Evolutionary conservation across 1,139 yeast genomes (phyloP), one percentile per base, ranked within the genome.

Genomic region (Diutina sp.): DNA sequence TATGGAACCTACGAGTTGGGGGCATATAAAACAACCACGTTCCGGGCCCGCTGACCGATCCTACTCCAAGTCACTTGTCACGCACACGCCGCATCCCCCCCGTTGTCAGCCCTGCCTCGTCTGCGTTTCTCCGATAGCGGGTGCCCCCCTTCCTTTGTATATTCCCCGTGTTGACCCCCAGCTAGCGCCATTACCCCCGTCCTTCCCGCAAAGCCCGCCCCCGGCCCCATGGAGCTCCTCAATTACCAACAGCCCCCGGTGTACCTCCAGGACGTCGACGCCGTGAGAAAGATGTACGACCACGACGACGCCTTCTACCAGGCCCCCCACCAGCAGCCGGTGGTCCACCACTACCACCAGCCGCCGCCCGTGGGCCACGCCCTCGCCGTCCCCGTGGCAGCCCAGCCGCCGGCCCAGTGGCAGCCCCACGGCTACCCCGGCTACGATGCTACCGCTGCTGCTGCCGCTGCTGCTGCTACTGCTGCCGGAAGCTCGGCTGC

Each of bases 191-290:
- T 21, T 21, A 21, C 25, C 25, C 25, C 25, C 25, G 25, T 21
- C 25, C 25, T 21, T 21, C 25, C 25, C 25, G 25, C 25, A 21
- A 21, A 21, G 25, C 25, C 25, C 25, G 25, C 25, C 25, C 2
- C 25, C 25, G 14, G 25, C 29, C 35, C 45, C 21, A 50, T 50
- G 53, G 53, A 50, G 45, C 53, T 50, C 32, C 53, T 50, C 35
- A 50, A 50, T 50, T 50, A 50, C 28, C 53, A 50, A 32, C 53
- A 30, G 16, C 41, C 53, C n/a, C 44, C 53, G 11, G 41, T 32
- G 21, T 50, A 50, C 28, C 53, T 38, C 21, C 53, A 30, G 53
- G 53, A 50, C 41, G 29, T 50, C 28, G 53, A 50, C n/a, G 29
- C 44, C n/a, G 16, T 50, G 53, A 50, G 53, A 50, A 50, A 50